Base-by-base conservation (phyloP, 495 filamentous ascomycete genomes). In the Aspergillus nanangensis region DNA sequence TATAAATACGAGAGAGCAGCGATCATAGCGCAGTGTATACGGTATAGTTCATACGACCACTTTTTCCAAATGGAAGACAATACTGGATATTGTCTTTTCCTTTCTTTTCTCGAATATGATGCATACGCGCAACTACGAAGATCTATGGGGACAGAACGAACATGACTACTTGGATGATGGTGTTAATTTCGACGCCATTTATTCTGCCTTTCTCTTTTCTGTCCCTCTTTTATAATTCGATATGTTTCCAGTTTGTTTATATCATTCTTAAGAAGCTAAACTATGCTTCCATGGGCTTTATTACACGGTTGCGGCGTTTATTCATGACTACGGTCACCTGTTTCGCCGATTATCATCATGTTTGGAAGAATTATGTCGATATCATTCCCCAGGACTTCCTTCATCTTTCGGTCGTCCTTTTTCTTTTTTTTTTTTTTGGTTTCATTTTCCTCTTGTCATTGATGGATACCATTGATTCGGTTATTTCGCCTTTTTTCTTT, bases 131-230 rank as follows among this genome's bases (percentile, higher is more conserved):
- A 41, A 49, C 37, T 36, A 59, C 37, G 45, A 53, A 24, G 45
- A 54, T 51, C 31, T 53, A 56, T 48, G 58, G 48, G 56, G 55
- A 47, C 48, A 44, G 38, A 45, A 58, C 50, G 56, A 56, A 48
- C 41, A 55, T 33, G n/a, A n/a, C n/a, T n/a, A n/a, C n/a, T n/a
- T n/a, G n/a, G n/a, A n/a, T n/a, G n/a, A n/a, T n/a, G n/a, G n/a
- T n/a, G n/a, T 40, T 37, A 17, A 20, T n/a, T 29, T 36, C 42
- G 19, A 44, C 36, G 27, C 21, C 24, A 25, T 31, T 38, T 37
- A n/a, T 51, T 22, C 17, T 24, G 29, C 15, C 32, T 38, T 32
- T 59, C 48, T 41, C 49, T 53, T 46, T 55, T 49, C 49, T 40
- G 36, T 45, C 25, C 17, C 32, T 41, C n/a, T 33, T 43, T 45